phyloP scores from a whole-genome alignment of 2,329 filamentous ascomycete species.

The Aspergillus sp. region DNA sequence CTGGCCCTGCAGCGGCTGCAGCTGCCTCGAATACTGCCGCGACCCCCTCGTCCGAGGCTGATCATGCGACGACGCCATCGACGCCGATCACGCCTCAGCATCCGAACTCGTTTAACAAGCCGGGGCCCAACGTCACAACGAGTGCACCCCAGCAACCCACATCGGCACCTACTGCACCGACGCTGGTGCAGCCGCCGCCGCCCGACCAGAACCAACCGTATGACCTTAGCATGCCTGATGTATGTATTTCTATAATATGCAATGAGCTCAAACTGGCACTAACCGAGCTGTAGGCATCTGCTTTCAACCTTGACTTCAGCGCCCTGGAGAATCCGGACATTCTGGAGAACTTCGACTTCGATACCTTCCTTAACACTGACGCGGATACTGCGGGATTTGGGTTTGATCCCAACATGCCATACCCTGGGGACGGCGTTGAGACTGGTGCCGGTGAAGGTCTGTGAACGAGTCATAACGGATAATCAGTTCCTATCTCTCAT shows the following conservation, averaged over 20 bases:
- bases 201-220: conserved; percentile 31
- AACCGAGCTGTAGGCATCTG: conserved; percentile 23
- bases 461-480: conserved; percentile 33
- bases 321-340: conserved; percentile 46
- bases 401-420: conserved; percentile 41
- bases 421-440: conserved; percentile 42
- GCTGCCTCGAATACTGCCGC: conserved; percentile 39
- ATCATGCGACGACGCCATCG: conserved; percentile 48
- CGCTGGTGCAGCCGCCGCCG: conserved; percentile 34
- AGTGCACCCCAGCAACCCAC: conserved; percentile 33
- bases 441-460: conserved; percentile 38
- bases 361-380: conserved; percentile 62
- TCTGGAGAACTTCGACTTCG: conserved; percentile 61
- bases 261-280: conserved; percentile 9
- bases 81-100: conserved; percentile 49
- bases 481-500: conserved; percentile 33
- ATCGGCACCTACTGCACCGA: conserved; percentile 33
- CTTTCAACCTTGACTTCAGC: conserved; percentile 44
- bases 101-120: conserved; percentile 44
- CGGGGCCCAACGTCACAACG: conserved; percentile 34
- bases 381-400: conserved; percentile 40
- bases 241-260: conserved; percentile 21
- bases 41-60: conserved; percentile 45
- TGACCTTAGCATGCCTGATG: conserved; percentile 37
- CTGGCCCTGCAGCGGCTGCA: conserved; percentile 23